Conservation (phyloP, 1,284 basidiomycete genomes). For the Apiotrichum siamense region DNA sequence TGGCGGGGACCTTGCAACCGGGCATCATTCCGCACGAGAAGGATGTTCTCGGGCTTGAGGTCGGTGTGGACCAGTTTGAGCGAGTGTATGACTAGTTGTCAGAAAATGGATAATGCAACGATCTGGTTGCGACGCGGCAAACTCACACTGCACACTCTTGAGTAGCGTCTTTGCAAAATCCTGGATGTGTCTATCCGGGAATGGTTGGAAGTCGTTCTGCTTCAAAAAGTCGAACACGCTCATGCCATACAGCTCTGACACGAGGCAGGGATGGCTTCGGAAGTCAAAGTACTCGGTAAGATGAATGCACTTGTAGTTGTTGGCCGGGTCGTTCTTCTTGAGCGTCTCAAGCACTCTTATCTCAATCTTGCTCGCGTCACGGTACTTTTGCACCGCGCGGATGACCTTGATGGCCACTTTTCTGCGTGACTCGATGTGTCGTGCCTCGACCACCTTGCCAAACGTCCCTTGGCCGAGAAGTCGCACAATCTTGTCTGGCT, state of each 20-base stretch:
- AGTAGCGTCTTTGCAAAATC: slow-evolving; percentile 88
- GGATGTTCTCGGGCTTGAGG: slow-evolving; percentile 96
- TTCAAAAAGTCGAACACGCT: slow-evolving; percentile 99
- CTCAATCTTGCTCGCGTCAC: slow-evolving; percentile 98
- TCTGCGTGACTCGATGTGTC: slow-evolving; percentile 65
- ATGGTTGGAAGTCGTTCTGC: slow-evolving; percentile 94
- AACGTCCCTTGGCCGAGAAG: slow-evolving; percentile 97
- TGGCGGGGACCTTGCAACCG: slow-evolving; percentile 24
- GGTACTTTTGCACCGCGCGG: slow-evolving; percentile 90
- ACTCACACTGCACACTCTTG: slow-evolving; percentile 87
- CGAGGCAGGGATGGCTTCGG: slow-evolving; percentile 95
- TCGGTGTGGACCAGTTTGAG: slow-evolving; percentile 94
- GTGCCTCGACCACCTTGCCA: slow-evolving; percentile 95
- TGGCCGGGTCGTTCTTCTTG: slow-evolving; percentile 81
- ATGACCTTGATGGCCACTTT: slow-evolving; percentile 99
- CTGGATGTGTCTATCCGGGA: slow-evolving; percentile 93
- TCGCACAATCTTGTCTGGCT: slow-evolving; percentile 75
- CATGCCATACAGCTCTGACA: slow-evolving; percentile 92
- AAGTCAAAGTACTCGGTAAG: slow-evolving; percentile 92
- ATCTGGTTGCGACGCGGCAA: not conserved
- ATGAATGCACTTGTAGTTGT: slow-evolving; percentile 96
- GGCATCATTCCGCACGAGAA: slow-evolving; percentile 80
- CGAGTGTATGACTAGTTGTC: slow-evolving; percentile 74
- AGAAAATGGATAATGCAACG: too few species aligned
- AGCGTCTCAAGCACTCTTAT: slow-evolving; percentile 89